phyloP scores from a whole-genome alignment of 108 stramenopile species.

The Aurantiochytrium sp. region DNA sequence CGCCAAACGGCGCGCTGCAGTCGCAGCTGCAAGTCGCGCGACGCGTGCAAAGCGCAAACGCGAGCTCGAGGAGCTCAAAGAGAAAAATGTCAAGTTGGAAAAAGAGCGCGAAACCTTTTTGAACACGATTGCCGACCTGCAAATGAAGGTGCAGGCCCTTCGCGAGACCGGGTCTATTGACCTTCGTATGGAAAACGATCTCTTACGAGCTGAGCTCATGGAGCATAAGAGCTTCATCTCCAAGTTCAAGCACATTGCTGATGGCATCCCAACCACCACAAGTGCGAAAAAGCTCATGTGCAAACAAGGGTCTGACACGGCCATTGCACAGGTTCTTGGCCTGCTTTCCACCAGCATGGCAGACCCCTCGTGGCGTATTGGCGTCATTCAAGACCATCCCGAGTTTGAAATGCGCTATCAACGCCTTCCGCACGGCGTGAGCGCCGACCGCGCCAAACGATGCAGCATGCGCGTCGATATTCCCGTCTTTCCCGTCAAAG shows the following conservation, averaged over 20 bases:
- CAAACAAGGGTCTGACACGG: slow-evolving; percentile 12
- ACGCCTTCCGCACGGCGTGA: not conserved
- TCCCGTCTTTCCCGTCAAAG: not conserved
- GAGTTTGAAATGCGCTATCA: slow-evolving; percentile 15
- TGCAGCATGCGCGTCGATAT: not conserved
- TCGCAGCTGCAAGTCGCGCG: not conserved
- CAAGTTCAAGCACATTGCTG: slow-evolving; percentile 6
- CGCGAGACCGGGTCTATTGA: slow-evolving; percentile 8
- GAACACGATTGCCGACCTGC: slow-evolving; percentile 4
- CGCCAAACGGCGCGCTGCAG: slow-evolving; percentile 4
- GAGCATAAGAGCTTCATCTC: slow-evolving; percentile 10
- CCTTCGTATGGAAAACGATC: not conserved
- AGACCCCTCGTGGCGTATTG: not conserved
- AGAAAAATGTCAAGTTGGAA: not conserved
- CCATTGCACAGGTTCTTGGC: not conserved
- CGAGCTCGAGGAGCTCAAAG: slow-evolving; percentile 15
- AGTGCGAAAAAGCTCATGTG: slow-evolving; percentile 17
- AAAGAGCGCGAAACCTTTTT: slow-evolving; percentile 14
- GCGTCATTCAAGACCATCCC: not conserved
- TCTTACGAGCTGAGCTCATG: not conserved
- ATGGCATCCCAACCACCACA: not conserved
- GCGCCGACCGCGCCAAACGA: not conserved
- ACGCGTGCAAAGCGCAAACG: not conserved
- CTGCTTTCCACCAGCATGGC: slow-evolving; percentile 12
- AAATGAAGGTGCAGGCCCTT: slow-evolving; percentile 15